phyloP scores from a whole-genome alignment of 768 basidiomycete species.

The Serendipita indica region DNA sequence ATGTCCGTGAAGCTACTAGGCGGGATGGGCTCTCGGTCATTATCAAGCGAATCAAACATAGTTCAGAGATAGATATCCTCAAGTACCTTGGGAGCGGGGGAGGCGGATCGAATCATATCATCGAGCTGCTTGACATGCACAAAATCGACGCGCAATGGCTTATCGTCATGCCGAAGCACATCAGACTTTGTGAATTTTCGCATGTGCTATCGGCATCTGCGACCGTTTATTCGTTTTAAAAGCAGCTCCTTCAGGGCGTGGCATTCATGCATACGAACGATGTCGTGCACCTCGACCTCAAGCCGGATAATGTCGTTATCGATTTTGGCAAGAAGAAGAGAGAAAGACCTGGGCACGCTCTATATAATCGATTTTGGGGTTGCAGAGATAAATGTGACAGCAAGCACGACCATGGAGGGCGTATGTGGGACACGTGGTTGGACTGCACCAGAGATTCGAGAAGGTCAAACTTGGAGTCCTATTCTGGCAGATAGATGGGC shows the following conservation, averaged over 20 bases:
- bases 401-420: background rate
- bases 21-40: background rate
- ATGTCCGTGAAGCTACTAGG: background rate
- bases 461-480: background rate
- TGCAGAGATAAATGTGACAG: background rate
- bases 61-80: background rate
- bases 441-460: background rate
- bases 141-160: background rate
- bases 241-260: background rate
- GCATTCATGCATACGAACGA: background rate
- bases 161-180: background rate
- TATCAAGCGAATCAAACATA: background rate
- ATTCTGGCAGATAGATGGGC: background rate
- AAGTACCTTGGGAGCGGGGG: background rate
- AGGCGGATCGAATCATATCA: background rate
- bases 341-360: background rate
- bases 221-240: background rate
- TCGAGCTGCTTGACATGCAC: background rate
- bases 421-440: background rate
- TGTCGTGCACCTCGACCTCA: constrained; percentile 2
- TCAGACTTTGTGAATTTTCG: background rate
- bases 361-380: constrained; percentile 6
- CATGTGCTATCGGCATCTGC: background rate
- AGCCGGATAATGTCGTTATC: constrained; percentile 1
- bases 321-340: background rate